Conservation (phyloP, 768 basidiomycete species). For the Leucosporidium scottii region DNA sequence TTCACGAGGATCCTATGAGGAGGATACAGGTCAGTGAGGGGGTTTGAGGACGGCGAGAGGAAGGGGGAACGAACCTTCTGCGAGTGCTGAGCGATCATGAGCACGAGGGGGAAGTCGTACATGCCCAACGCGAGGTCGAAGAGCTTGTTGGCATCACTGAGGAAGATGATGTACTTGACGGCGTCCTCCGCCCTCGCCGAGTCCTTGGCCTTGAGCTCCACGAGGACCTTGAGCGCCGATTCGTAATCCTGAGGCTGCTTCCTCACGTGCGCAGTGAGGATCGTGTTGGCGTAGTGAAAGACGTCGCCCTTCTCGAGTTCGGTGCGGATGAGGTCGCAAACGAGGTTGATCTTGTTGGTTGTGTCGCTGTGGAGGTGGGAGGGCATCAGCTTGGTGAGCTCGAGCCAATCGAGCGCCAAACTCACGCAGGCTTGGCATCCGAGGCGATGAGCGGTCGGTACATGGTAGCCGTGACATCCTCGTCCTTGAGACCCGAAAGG, state of each 20-base stretch:
- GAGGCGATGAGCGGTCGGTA: slow-evolving; percentile 27
- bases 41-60: background rate
- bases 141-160: slow-evolving; percentile 81
- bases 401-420: background rate
- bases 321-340: slow-evolving; percentile 69
- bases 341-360: slow-evolving; percentile 50
- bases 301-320: slow-evolving; percentile 64
- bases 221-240: slow-evolving; percentile 64
- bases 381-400: background rate
- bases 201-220: slow-evolving; percentile 64
- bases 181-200: slow-evolving; percentile 85
- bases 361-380: slow-evolving; percentile 2
- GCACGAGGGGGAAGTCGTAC: slow-evolving; percentile 94
- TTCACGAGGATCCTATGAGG: slow-evolving; percentile 80
- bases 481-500: slow-evolving; percentile 67
- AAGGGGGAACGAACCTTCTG: slow-evolving; percentile 65
- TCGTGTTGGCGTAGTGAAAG: slow-evolving; percentile 76
- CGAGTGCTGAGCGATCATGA: slow-evolving; percentile 93
- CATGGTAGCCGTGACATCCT: slow-evolving; percentile 40
- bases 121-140: slow-evolving; percentile 95
- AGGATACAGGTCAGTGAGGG: background rate
- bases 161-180: slow-evolving; percentile 96
- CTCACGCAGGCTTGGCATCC: slow-evolving; percentile 4
- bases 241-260: slow-evolving; percentile 88
- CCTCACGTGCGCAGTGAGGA: slow-evolving; percentile 86